phyloP scores from a whole-genome alignment of 2,329 filamentous ascomycete species.

The Pseudovirgaria hyperparasitica region DNA sequence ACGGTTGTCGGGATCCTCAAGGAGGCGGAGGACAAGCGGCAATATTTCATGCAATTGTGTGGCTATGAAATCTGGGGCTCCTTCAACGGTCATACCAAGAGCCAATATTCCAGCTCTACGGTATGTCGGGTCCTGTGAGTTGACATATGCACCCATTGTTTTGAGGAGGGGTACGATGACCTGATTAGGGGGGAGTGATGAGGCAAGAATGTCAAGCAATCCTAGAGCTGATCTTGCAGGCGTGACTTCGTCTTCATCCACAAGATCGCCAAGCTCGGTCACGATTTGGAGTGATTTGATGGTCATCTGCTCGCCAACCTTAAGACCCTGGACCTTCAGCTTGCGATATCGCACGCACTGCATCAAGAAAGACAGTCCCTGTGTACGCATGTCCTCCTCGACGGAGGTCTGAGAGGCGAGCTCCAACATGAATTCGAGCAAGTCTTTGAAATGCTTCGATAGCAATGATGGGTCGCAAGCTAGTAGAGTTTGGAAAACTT shows the following conservation, averaged over 20 bases:
- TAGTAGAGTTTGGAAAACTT: conserved; percentile 92
- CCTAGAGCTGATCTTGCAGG: conserved; percentile 76
- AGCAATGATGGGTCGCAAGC: conserved; percentile 79
- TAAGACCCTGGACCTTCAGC: conserved; percentile 87
- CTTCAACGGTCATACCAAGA: conserved; percentile 88
- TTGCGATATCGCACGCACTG: conserved; percentile 85
- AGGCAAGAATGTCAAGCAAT: conserved; percentile 78
- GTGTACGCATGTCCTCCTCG: conserved; percentile 74
- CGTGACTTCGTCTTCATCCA: conserved; percentile 64
- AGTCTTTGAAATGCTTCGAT: conserved; percentile 73
- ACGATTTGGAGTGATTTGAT: conserved; percentile 79
- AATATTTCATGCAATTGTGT: conserved; percentile 81
- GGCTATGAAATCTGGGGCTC: conserved; percentile 91
- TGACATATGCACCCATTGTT: conserved; percentile 70
- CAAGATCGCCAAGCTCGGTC: conserved; percentile 70
- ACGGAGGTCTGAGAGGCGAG: conserved; percentile 63
- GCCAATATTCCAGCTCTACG: conserved; percentile 85
- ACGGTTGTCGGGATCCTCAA: conserved; percentile 70
- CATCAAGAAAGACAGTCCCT: conserved; percentile 88
- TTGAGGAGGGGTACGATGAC: conserved; percentile 88
- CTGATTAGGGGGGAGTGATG: conserved; percentile 80
- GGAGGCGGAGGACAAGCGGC: conserved; percentile 68
- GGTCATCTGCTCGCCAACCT: conserved; percentile 77
- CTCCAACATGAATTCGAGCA: conserved; percentile 89
- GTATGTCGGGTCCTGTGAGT: conserved; percentile 59